Conservation (phyloP, 1,139 yeast species). For the Saccharomyces pastorianus region DNA sequence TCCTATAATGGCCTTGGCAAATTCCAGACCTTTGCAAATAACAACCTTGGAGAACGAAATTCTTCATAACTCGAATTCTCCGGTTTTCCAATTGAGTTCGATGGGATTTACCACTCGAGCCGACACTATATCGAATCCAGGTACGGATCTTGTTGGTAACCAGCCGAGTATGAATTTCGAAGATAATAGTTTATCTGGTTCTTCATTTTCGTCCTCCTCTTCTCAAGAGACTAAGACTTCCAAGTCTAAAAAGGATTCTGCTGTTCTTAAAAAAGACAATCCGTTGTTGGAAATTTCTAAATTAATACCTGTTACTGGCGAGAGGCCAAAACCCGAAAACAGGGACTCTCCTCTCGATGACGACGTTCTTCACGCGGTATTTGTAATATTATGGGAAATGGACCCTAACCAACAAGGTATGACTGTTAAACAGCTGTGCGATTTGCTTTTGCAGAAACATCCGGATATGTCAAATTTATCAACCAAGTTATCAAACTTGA, state of each 20-base stretch:
- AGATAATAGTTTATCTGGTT: neutral
- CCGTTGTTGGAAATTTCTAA: slow-evolving; percentile 51
- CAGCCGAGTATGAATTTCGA: neutral
- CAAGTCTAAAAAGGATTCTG: neutral
- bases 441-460: slow-evolving; percentile 58
- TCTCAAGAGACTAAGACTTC: neutral
- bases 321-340: slow-evolving; percentile 63
- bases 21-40: slow-evolving; percentile 29
- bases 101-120: slow-evolving; percentile 11
- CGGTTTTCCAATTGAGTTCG: slow-evolving; percentile 27
- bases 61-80: slow-evolving; percentile 27
- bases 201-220: neutral
- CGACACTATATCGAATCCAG: neutral
- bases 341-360: slow-evolving; percentile 61
- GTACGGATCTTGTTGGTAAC: neutral
- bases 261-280: neutral
- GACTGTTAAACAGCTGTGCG: slow-evolving; percentile 81
- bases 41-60: slow-evolving; percentile 28
- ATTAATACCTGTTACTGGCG: slow-evolving; percentile 73
- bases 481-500: slow-evolving; percentile 72
- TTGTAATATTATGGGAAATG: slow-evolving; percentile 57
- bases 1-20: slow-evolving; percentile 30
- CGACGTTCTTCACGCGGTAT: slow-evolving; percentile 66
- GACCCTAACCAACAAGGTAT: slow-evolving; percentile 66
- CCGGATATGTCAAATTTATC: slow-evolving; percentile 76